Conservation (phyloP, 768 basidiomycete genomes). For the Ramaria rubella region DNA sequence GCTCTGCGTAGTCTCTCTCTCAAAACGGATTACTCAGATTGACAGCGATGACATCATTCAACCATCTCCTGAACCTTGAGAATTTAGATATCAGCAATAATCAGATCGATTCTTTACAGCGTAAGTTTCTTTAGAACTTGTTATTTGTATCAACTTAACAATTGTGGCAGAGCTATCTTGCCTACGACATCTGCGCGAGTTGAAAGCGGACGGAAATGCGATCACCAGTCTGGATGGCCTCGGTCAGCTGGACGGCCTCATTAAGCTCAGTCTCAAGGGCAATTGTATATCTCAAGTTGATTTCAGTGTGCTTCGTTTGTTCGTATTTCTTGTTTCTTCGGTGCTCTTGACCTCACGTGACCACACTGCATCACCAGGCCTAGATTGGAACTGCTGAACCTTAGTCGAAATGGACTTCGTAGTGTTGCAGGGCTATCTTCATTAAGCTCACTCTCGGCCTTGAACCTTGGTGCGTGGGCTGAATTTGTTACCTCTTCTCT, state of each 20-base stretch:
- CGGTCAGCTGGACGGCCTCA: slow-evolving; percentile 69
- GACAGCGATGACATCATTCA: slow-evolving; percentile 81
- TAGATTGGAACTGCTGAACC: slow-evolving; percentile 71
- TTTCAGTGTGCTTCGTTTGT: slow-evolving; percentile 63
- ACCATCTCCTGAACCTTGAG: slow-evolving; percentile 80
- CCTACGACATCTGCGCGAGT: slow-evolving; percentile 78
- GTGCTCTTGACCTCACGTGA: not conserved
- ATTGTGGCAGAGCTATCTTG: slow-evolving; percentile 64
- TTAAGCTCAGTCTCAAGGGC: slow-evolving; percentile 74
- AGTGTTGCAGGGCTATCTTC: slow-evolving; percentile 53
- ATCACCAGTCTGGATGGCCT: slow-evolving; percentile 72
- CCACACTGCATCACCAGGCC: slow-evolving; percentile 26
- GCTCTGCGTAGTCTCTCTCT: slow-evolving; percentile 6
- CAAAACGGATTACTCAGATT: slow-evolving; percentile 41
- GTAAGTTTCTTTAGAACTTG: slow-evolving; percentile 42
- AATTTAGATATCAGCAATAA: slow-evolving; percentile 88
- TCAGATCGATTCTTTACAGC: slow-evolving; percentile 77
- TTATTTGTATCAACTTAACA: slow-evolving; percentile 9
- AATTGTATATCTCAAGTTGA: slow-evolving; percentile 64
- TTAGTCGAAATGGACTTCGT: slow-evolving; percentile 68
- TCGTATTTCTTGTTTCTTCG: slow-evolving; percentile 19
- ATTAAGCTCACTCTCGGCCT: slow-evolving; percentile 55
- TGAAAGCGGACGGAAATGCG: slow-evolving; percentile 83
- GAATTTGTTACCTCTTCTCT: slow-evolving; percentile 3
- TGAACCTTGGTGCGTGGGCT: slow-evolving; percentile 73